phyloP scores from a whole-genome alignment of 345 rosid species.

The Hibiscus tridactylites region DNA sequence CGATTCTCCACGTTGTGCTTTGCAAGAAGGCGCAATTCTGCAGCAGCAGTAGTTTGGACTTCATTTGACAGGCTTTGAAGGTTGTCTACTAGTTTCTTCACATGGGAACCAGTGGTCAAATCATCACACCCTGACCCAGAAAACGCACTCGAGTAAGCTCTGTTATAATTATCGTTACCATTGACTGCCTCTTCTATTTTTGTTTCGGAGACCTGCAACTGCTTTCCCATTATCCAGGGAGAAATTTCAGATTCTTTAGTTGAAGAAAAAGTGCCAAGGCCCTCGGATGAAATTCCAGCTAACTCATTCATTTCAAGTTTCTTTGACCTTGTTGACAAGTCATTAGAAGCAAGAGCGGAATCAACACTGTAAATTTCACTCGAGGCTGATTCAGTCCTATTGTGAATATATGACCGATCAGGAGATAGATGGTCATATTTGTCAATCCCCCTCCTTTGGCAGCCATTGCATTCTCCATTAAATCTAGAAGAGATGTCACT shows the following conservation, averaged over 20 bases:
- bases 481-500: conserved; percentile 38
- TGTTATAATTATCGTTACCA: conserved; percentile 17
- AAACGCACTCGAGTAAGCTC: conserved; percentile 22
- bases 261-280: conserved; percentile 21
- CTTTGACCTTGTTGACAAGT: conserved; percentile 17
- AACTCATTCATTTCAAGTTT: conserved; percentile 23
- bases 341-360: conserved; percentile 35
- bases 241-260: conserved; percentile 38
- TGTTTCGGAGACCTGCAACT: conserved; percentile 23
- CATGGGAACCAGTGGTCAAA: conserved; percentile 37
- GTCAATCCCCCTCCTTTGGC: conserved; percentile 34
- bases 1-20: conserved; percentile 70
- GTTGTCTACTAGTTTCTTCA: conserved; percentile 51
- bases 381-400: conserved; percentile 73
- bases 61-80: conserved; percentile 49
- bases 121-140: conserved; percentile 37
- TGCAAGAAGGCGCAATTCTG: conserved; percentile 74
- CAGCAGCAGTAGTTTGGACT: conserved; percentile 59
- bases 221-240: conserved; percentile 27
- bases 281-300: conserved; percentile 24
- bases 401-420: conserved; percentile 57
- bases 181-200: conserved; percentile 28
- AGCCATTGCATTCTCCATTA: conserved; percentile 31
- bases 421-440: conserved; percentile 40
- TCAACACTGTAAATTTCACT: conserved; percentile 66